A percentile compares a stretch with the other conserved stretches of the same genome.
phyloP scores from a whole-genome alignment of 108 stramenopile species.

The Cyclotella distinguenda region DNA sequence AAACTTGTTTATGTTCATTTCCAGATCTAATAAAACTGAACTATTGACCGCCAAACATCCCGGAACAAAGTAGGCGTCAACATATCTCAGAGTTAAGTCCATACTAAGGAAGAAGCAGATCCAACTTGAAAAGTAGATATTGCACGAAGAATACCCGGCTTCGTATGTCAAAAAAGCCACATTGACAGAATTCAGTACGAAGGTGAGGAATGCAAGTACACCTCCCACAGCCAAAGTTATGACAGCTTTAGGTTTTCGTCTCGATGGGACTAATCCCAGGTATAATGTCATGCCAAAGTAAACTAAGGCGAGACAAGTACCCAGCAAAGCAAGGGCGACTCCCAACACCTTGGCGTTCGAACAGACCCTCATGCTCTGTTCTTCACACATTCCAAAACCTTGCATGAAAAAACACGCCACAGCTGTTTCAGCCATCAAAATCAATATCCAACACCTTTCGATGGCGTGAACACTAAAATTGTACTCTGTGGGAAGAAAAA shows the following conservation, averaged over 20 bases:
- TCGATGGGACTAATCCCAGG: neutral
- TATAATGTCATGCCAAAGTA: neutral
- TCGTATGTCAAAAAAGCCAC: neutral
- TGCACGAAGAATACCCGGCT: neutral
- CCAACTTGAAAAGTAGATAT: slow-evolving; percentile 10
- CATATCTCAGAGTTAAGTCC: neutral
- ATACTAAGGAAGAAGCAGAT: slow-evolving; percentile 4
- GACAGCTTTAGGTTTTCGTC: neutral
- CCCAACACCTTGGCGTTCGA: neutral
- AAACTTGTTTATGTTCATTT: neutral
- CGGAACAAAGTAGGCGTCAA: neutral
- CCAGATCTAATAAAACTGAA: neutral
- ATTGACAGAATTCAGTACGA: neutral
- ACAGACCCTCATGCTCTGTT: neutral
- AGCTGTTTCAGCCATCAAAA: neutral
- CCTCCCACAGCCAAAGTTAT: neutral
- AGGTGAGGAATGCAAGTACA: neutral
- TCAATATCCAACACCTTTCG: slow-evolving; percentile 5
- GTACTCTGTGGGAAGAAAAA: neutral
- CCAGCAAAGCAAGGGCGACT: neutral
- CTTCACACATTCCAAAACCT: neutral
- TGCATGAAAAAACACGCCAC: neutral
- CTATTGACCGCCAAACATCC: too few relatives aligned
- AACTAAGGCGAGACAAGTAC: neutral
- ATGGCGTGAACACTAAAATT: neutral